Percentiles rank a stretch among this genome's conserved stretches.
These are phyloP conservation scores for Diospyros kaki DNA, from an alignment of 148 eudicot species.

Conservation along the genomic window DNA sequence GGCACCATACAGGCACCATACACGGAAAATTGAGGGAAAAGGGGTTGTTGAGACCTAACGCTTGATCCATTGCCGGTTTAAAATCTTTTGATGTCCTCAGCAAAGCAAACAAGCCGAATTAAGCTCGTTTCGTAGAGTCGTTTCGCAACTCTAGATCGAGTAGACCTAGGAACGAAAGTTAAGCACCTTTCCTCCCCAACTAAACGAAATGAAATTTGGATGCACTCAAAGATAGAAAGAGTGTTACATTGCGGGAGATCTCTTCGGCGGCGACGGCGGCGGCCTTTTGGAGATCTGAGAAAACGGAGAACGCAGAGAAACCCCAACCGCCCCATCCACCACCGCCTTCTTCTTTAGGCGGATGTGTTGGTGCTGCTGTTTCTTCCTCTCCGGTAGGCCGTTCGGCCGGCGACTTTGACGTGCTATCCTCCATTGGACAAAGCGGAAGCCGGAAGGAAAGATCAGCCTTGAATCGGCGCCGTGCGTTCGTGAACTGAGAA, in stretches of 20 bases:
- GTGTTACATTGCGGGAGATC: constrained; percentile 91
- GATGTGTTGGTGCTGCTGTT: constrained; percentile 10
- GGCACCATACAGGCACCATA: no score
- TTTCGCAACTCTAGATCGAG: not conserved
- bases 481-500: constrained; percentile 1
- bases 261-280: constrained; percentile 77
- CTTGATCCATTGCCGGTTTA: not conserved
- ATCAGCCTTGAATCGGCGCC: not conserved
- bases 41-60: no score
- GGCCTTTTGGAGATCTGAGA: constrained; percentile 92
- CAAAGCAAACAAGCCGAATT: not conserved
- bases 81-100: not conserved
- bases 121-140: not conserved
- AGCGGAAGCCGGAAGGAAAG: not conserved
- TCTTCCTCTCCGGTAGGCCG: constrained; percentile 13
- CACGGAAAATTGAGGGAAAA: no score
- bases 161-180: not conserved
- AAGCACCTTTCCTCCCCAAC: not conserved
- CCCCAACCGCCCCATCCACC: constrained; percentile 99
- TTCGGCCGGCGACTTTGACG: constrained; percentile 12
- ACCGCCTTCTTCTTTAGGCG: constrained; percentile 27
- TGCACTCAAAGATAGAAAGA: not conserved
- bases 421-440: constrained; percentile 21
- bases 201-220: not conserved
- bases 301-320: constrained; percentile 64